These are phyloP conservation scores for Trichoderma afroharzianum DNA, from an alignment of 2,329 filamentous ascomycete species.

Conservation along the genomic window DNA sequence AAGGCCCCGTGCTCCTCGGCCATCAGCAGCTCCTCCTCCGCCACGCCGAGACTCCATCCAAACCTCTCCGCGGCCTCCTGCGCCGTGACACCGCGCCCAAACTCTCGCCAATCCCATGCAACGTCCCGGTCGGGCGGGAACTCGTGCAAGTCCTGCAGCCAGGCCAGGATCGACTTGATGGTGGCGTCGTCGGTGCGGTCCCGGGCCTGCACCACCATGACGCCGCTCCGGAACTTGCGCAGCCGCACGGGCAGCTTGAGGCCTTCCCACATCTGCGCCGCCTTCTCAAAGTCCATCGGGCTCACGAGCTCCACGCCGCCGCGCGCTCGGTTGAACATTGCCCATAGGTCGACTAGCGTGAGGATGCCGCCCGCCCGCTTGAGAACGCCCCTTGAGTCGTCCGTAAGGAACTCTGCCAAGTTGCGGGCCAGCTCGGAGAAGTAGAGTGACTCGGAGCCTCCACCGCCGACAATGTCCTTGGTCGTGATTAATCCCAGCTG, in stretches of 20 bases:
- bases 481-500: constrained; percentile 89
- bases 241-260: constrained; percentile 82
- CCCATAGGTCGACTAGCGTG: constrained; percentile 86
- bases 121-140: constrained; percentile 62
- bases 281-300: constrained; percentile 86
- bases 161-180: constrained; percentile 68
- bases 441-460: constrained; percentile 76
- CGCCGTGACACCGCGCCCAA: constrained; percentile 82
- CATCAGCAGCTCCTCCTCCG: constrained; percentile 94
- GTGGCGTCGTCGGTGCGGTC: constrained; percentile 91
- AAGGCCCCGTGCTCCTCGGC: constrained; percentile 84
- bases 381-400: constrained; percentile 75
- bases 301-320: constrained; percentile 94
- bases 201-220: constrained; percentile 86
- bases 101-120: constrained; percentile 71
- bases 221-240: constrained; percentile 84
- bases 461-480: constrained; percentile 84
- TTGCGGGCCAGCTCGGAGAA: constrained; percentile 82
- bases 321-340: constrained; percentile 87
- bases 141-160: constrained; percentile 71
- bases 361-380: constrained; percentile 82
- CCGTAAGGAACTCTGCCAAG: constrained; percentile 82
- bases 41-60: constrained; percentile 95
- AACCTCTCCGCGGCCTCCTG: constrained; percentile 87
- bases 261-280: constrained; percentile 81